Conservation (phyloP, 2,329 filamentous ascomycete species). For the Chaetomium globosum region DNA sequence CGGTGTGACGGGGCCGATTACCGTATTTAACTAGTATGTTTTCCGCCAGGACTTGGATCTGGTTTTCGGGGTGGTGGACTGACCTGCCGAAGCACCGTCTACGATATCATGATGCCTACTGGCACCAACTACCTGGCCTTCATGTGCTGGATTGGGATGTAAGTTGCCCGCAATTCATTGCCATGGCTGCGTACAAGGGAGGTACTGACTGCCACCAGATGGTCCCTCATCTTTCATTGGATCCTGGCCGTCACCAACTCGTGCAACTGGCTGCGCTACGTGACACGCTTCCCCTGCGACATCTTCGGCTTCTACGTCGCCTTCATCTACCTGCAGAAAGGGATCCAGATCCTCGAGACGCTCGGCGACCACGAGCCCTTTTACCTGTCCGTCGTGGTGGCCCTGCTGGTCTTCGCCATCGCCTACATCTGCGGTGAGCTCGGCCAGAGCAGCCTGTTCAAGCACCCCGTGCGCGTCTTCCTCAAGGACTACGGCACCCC, state of each 20-base stretch:
- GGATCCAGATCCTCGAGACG: slow-evolving; percentile 78
- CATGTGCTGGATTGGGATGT: slow-evolving; percentile 89
- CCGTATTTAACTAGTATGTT: slow-evolving; percentile 82
- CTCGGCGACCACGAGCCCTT: slow-evolving; percentile 69
- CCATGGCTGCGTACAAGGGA: not conserved
- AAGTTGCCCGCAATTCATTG: slow-evolving; percentile 40
- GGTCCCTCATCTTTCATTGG: slow-evolving; percentile 85
- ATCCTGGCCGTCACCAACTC: slow-evolving; percentile 80
- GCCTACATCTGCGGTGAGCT: slow-evolving; percentile 74
- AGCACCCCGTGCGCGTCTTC: slow-evolving; percentile 75
- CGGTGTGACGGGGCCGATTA: slow-evolving; percentile 87
- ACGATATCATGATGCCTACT: slow-evolving; percentile 78
- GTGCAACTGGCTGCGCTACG: slow-evolving; percentile 85
- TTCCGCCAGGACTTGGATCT: not conserved
- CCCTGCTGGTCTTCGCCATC: slow-evolving; percentile 75
- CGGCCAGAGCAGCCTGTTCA: slow-evolving; percentile 71
- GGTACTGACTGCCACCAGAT: slow-evolving; percentile 50
- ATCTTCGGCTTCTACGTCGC: slow-evolving; percentile 94
- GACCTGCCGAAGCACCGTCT: slow-evolving; percentile 67
- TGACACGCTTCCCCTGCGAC: slow-evolving; percentile 89
- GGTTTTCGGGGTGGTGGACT: not conserved
- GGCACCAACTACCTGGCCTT: slow-evolving; percentile 84
- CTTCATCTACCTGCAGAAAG: slow-evolving; percentile 89
- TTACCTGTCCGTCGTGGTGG: slow-evolving; percentile 77
- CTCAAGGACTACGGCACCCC: slow-evolving; percentile 89